Evolutionary conservation across 352 stramenopile genomes (phyloP).

Genomic region (Peronospora farinosa): DNA sequence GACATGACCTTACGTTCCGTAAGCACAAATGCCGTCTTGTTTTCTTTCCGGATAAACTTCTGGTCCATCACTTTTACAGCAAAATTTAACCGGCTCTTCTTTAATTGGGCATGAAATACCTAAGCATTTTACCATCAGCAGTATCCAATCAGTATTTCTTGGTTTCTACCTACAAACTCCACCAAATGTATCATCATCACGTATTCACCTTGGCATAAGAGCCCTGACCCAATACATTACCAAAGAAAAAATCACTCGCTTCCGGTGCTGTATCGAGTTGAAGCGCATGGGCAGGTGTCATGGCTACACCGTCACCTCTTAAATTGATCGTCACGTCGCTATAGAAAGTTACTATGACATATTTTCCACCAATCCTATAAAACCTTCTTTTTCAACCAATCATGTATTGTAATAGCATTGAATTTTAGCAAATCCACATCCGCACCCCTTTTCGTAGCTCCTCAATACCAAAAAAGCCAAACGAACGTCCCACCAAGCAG

Average conservation of each 20-base stretch:
- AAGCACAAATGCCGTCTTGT: conserved; percentile 88
- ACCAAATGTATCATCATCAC: background rate
- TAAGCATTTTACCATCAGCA: conserved; percentile 11
- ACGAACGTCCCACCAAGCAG: conserved; percentile 1
- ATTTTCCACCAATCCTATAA: conserved; percentile 9
- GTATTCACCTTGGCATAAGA: conserved; percentile 85
- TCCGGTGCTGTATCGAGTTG: conserved; percentile 61
- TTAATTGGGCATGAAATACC: conserved; percentile 84
- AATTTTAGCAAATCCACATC: conserved; percentile 3
- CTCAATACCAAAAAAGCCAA: conserved; percentile 13
- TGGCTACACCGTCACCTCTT: conserved; percentile 4
- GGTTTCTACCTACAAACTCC: background rate
- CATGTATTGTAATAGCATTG: background rate
- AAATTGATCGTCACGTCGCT: conserved; percentile 16
- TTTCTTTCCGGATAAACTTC: conserved; percentile 86
- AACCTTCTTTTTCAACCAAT: background rate
- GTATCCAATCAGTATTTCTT: background rate
- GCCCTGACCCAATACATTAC: conserved; percentile 78
- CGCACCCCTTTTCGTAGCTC: conserved; percentile 19
- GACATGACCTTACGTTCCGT: conserved; percentile 89
- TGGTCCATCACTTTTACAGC: conserved; percentile 91
- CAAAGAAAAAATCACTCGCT: conserved; percentile 82
- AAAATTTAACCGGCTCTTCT: conserved; percentile 74
- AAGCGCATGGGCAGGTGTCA: conserved; percentile 39
- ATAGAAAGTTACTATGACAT: background rate